These are phyloP conservation scores for Prorocentrum cordatum DNA, from an alignment of 169 alveolate species.

Conservation along the genomic window DNA sequence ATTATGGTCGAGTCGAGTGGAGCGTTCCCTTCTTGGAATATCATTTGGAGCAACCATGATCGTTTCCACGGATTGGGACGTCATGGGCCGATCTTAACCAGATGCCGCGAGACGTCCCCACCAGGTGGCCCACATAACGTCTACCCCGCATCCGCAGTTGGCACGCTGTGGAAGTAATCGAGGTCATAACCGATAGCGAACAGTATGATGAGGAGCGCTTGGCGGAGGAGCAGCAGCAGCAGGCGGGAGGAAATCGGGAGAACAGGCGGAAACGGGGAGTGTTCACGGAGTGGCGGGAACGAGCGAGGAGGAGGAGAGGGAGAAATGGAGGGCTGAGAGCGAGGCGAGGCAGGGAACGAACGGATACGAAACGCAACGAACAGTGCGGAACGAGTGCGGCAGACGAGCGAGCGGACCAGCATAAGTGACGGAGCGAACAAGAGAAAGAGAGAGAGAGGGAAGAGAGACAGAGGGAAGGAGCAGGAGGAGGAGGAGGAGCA, in stretches of 20 bases:
- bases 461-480: not conserved
- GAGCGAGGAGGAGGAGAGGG: too few species aligned
- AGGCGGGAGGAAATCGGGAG: not conserved
- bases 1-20: not conserved
- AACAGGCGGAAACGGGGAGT: too few species aligned
- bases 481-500: not conserved
- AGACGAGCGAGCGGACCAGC: too few species aligned
- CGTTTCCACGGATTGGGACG: not conserved
- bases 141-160: not conserved
- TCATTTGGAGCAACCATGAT: not conserved
- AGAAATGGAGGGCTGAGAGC: too few species aligned
- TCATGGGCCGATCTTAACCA: not conserved
- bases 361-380: too few species aligned
- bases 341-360: too few species aligned
- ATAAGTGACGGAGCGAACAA: too few species aligned
- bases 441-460: too few species aligned
- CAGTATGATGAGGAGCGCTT: not conserved
- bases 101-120: not conserved
- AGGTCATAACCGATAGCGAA: not conserved
- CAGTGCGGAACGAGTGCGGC: too few species aligned
- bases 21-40: too few species aligned
- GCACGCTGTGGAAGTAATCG: not conserved
- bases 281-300: too few species aligned
- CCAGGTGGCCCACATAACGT: not conserved
- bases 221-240: not conserved